Conservation (phyloP, 73 alveolate species). For the Paramecium primaurelia region DNA sequence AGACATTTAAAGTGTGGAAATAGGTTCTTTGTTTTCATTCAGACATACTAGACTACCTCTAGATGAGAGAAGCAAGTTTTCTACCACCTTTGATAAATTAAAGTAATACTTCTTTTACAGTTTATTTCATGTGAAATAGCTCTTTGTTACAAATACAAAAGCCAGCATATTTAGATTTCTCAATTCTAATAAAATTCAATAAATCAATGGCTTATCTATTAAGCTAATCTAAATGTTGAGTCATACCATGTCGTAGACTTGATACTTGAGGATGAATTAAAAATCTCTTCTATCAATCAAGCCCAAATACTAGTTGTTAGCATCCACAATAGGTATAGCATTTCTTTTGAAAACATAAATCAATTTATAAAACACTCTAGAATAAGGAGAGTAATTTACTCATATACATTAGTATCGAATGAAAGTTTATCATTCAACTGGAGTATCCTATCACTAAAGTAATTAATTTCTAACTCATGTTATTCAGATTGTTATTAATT, state of each 20-base stretch:
- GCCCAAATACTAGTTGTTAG: neutral
- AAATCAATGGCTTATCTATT: neutral
- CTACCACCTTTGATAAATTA: neutral
- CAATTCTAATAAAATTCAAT: constrained; percentile 2
- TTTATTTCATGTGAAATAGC: neutral
- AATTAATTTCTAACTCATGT: constrained; percentile 9
- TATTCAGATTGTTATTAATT: neutral
- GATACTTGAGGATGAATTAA: constrained; percentile 1
- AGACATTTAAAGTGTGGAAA: constrained; percentile 8
- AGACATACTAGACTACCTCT: constrained; percentile 35
- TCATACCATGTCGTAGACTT: constrained; percentile 6
- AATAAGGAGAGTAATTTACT: neutral
- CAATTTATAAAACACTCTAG: constrained; percentile 14
- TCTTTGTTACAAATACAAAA: neutral
- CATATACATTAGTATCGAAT: neutral
- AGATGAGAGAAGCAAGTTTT: constrained; percentile 16
- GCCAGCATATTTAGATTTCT: constrained; percentile 6
- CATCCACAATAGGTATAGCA: neutral
- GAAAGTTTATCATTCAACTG: neutral
- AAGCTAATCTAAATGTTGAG: neutral
- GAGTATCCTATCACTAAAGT: neutral
- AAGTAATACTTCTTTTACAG: constrained; percentile 10
- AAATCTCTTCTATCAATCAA: constrained; percentile 48
- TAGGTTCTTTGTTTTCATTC: neutral
- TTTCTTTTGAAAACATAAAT: neutral